Percentiles rank a stretch among this genome's conserved stretches.
phyloP scores from a whole-genome alignment of 495 filamentous ascomycete species.

The Stereocaulon alpinum region DNA sequence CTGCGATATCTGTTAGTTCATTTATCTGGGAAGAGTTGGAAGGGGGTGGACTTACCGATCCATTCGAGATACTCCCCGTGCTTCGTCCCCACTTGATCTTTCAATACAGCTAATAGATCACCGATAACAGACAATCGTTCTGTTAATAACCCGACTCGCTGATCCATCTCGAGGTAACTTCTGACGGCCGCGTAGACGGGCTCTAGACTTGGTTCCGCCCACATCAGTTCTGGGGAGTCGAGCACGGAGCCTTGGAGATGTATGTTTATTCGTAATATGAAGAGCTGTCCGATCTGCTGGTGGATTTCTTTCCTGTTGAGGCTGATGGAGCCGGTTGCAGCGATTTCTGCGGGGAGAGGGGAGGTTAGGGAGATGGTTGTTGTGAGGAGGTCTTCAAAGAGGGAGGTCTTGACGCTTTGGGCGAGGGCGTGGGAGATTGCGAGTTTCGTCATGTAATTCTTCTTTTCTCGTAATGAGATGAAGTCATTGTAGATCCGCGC shows the following conservation, averaged over 20 bases:
- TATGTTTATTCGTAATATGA: conserved; percentile 94
- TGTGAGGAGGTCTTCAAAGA: conserved; percentile 93
- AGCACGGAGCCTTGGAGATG: conserved; percentile 94
- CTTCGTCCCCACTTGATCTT: conserved; percentile 92
- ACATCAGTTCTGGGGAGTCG: conserved; percentile 96
- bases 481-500: conserved; percentile 99
- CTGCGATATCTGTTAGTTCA: conserved; percentile 29
- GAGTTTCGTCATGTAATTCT: conserved; percentile 95
- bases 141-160: conserved; percentile 79
- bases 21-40: not conserved
- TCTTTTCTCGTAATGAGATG: conserved; percentile 82
- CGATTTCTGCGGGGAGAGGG: conserved; percentile 81
- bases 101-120: conserved; percentile 85
- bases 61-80: conserved; percentile 93
- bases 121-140: conserved; percentile 89
- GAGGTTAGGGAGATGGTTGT: conserved; percentile 85
- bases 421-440: conserved; percentile 92
- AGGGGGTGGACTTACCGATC: conserved; percentile 56
- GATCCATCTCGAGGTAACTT: conserved; percentile 95
- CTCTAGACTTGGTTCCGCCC: conserved; percentile 93
- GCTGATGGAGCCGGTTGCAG: conserved; percentile 78
- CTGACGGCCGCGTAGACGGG: conserved; percentile 91
- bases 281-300: conserved; percentile 96
- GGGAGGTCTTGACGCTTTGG: conserved; percentile 94
- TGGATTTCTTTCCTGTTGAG: conserved; percentile 81